Evolutionary conservation across 2,329 filamentous ascomycete genomes (phyloP).

Genomic region (Microdochium nivale): DNA sequence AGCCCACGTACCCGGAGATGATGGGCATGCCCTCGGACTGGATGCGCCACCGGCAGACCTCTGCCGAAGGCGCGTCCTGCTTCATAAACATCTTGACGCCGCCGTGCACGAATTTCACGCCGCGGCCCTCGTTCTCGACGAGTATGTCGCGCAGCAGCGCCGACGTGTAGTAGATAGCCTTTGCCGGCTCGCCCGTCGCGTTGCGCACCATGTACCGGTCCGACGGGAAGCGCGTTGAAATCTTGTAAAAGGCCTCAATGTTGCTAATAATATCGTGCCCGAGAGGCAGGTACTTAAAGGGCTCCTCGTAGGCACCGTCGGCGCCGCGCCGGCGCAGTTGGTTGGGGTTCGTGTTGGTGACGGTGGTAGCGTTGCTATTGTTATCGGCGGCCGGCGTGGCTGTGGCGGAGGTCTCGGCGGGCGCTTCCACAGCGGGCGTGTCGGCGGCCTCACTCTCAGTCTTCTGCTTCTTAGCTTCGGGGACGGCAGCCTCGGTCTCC

Average conservation of each 20-base stretch:
- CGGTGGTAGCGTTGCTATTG: constrained; percentile 13
- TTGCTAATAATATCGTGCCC: constrained; percentile 67
- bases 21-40: constrained; percentile 92
- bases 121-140: constrained; percentile 76
- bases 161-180: constrained; percentile 95
- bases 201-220: constrained; percentile 97
- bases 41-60: constrained; percentile 89
- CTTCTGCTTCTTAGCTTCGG: constrained; percentile 40
- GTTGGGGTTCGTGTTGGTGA: constrained; percentile 23
- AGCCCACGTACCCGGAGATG: constrained; percentile 81
- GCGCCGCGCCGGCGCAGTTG: constrained; percentile 32
- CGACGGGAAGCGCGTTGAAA: constrained; percentile 76
- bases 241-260: constrained; percentile 77
- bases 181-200: constrained; percentile 74
- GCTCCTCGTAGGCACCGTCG: constrained; percentile 64
- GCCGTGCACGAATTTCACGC: constrained; percentile 91
- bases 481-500: constrained; percentile 23
- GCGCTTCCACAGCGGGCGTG: constrained; percentile 12
- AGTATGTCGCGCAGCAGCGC: constrained; percentile 79
- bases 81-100: constrained; percentile 99
- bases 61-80: constrained; percentile 80
- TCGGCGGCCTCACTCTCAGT: too few species aligned
- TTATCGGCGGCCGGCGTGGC: constrained; percentile 4
- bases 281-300: constrained; percentile 80
- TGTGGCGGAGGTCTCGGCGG: constrained; percentile 9